Conservation (phyloP, 495 filamentous ascomycete species). For the Neurospora tetrasperma region DNA sequence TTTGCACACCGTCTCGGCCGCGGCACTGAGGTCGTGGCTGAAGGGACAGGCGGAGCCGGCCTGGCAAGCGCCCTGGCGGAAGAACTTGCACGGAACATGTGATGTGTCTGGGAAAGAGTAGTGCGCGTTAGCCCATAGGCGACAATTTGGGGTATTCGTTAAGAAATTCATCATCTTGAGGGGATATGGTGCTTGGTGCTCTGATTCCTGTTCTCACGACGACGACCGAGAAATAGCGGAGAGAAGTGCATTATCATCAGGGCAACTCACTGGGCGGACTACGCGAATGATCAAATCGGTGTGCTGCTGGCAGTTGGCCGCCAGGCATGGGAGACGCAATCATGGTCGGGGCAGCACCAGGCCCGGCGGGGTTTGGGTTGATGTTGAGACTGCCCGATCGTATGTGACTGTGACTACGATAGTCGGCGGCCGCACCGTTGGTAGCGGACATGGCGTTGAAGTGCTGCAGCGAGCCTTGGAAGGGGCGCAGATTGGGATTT, state of each 20-base stretch:
- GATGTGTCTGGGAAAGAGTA: constrained; percentile 60
- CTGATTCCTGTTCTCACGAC: neutral
- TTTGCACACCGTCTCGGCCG: constrained; percentile 83
- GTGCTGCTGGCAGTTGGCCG: constrained; percentile 9
- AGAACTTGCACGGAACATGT: constrained; percentile 99
- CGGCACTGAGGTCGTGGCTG: constrained; percentile 74
- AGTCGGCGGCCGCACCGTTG: constrained; percentile 21
- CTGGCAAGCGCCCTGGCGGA: constrained; percentile 89
- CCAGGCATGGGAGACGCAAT: constrained; percentile 32
- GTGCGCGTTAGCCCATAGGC: neutral
- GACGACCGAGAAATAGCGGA: neutral
- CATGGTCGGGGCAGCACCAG: constrained; percentile 13
- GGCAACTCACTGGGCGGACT: constrained; percentile 69
- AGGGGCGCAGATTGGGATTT: neutral
- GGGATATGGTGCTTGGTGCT: neutral
- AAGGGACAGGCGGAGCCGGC: constrained; percentile 94
- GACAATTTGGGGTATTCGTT: neutral
- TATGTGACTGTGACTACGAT: constrained; percentile 32
- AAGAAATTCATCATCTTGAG: neutral
- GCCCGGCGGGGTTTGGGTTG: constrained; percentile 24
- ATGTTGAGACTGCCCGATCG: constrained; percentile 45
- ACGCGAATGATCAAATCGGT: constrained; percentile 55
- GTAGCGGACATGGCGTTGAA: neutral
- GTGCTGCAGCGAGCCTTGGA: neutral
- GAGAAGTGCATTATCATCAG: neutral